phyloP scores from a whole-genome alignment of 352 stramenopile genomes.

The Phytopythium vexans region DNA sequence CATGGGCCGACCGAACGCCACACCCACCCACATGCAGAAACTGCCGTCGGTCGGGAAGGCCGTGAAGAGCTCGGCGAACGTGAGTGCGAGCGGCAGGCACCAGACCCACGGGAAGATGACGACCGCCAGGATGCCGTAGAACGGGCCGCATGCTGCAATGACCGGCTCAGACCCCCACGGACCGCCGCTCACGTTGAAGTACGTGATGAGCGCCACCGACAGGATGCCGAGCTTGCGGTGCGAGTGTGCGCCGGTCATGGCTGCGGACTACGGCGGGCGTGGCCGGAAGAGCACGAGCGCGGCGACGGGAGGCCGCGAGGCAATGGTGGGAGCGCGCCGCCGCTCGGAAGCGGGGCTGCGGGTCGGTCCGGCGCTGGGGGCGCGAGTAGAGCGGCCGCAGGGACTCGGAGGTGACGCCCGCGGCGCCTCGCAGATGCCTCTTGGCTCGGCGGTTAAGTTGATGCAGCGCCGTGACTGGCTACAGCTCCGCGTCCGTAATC shows the following conservation, averaged over 20 bases:
- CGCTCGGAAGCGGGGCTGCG: no score
- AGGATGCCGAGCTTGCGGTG: conserved; percentile 68
- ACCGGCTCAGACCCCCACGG: conserved; percentile 95
- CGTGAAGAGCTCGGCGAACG: conserved; percentile 70
- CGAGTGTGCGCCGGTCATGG: conserved; percentile 60
- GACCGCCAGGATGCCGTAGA: conserved; percentile 58
- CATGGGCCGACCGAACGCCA: conserved; percentile 69
- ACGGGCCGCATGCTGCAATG: conserved; percentile 83
- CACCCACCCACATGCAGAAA: conserved; percentile 76
- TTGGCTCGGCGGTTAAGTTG: no score
- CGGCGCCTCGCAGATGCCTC: no score
- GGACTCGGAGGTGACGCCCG: no score
- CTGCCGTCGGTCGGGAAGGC: conserved; percentile 66
- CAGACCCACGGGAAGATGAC: conserved; percentile 68
- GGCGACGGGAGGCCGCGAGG: conserved; percentile 2
- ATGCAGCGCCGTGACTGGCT: no score
- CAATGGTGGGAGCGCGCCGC: conserved; percentile 3
- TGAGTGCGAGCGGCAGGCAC: conserved; percentile 63
- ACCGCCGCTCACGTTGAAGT: conserved; percentile 90
- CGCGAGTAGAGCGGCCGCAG: no score
- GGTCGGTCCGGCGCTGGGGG: no score
- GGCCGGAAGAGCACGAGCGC: conserved; percentile 9
- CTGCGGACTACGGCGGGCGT: conserved; percentile 4
- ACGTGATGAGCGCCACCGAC: conserved; percentile 79
- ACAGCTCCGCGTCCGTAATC: conserved; percentile 1